Evolutionary conservation across 495 filamentous ascomycete species (phyloP), one percentile per base, ranked within the genome.

Genomic region (Bathelium albidoporum): DNA sequence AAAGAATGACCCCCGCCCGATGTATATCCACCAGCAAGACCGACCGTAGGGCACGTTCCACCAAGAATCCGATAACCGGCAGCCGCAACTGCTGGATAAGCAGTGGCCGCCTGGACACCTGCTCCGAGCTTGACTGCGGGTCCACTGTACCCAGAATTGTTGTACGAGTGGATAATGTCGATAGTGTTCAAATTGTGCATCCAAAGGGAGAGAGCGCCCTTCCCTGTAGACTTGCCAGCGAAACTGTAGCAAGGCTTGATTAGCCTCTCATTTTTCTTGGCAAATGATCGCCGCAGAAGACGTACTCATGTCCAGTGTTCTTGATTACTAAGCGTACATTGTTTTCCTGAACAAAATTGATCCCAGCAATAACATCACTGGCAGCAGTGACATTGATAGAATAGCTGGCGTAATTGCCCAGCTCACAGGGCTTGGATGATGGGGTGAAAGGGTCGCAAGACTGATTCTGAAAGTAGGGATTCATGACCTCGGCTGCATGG

Each of bases 181-280:
- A 14, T 39, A 5, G 34, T 39, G 14, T 39, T 39, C 29, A 85
- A 70, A 62, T 80, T 68, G 61, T 80, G 83, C 62, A 74, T 82
- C 82, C 77, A 84, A 32, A 80, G 72, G 11, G 71, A 74, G 10
- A 81, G 72, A 31, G 75, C 80, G 7, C 77, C 83, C 58, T 75
- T 74, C 41, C 77, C 81, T 4, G 78, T 82, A 14, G 80, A 81
- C 55, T 80, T 79, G 28, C 77, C 77, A 43, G 69, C 67, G 62
- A 73, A 78, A 43, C 34, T 39, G n/a, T n/a, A n/a, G n/a, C n/a
- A 39, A 39, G 14, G 14, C 34, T 5, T 39, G 34, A 44, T 81
- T 75, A 39, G 34, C 34, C 5, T 39, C 14, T 5, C 34, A 5
- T 14, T 39, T 39, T 39, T 14, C 34, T 5, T 14, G 34, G 14